Conservation (phyloP, 202 grass and related monocot genomes). For the Elaeis oleifera region DNA sequence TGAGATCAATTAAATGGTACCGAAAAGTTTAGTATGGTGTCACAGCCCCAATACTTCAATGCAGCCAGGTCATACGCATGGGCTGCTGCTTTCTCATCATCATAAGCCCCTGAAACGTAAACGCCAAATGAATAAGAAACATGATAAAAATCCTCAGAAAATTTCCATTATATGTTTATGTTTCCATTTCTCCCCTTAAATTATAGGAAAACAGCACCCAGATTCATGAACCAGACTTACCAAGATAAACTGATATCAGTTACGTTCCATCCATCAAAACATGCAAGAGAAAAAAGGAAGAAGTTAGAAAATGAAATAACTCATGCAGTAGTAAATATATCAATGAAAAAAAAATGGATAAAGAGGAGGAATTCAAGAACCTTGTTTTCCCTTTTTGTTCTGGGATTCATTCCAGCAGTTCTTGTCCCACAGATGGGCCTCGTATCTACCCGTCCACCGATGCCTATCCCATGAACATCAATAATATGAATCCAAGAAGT, state of each 20-base stretch:
- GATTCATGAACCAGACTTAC: slow-evolving; percentile 36
- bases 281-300: background rate
- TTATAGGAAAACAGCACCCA: too few relatives aligned
- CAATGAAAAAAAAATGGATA: too few relatives aligned
- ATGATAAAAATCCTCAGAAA: too few relatives aligned
- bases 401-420: slow-evolving; percentile 90
- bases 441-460: slow-evolving; percentile 87
- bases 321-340: too few relatives aligned
- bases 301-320: slow-evolving; percentile 9
- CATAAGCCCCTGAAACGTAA: slow-evolving; percentile 52
- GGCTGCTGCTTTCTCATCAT: slow-evolving; percentile 79
- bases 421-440: slow-evolving; percentile 99
- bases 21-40: slow-evolving; percentile 79
- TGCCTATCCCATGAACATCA: slow-evolving; percentile 31
- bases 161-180: too few relatives aligned
- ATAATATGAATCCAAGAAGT: background rate
- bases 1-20: slow-evolving; percentile 24
- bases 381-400: slow-evolving; percentile 99
- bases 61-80: slow-evolving; percentile 83
- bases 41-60: slow-evolving; percentile 94
- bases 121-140: background rate
- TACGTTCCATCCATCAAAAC: background rate
- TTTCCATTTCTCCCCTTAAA: slow-evolving; percentile 4
- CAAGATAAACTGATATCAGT: slow-evolving; percentile 85
- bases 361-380: slow-evolving; percentile 22